phyloP scores from a whole-genome alignment of 805 yeast species.

The Kodamaea neixiangensis region DNA sequence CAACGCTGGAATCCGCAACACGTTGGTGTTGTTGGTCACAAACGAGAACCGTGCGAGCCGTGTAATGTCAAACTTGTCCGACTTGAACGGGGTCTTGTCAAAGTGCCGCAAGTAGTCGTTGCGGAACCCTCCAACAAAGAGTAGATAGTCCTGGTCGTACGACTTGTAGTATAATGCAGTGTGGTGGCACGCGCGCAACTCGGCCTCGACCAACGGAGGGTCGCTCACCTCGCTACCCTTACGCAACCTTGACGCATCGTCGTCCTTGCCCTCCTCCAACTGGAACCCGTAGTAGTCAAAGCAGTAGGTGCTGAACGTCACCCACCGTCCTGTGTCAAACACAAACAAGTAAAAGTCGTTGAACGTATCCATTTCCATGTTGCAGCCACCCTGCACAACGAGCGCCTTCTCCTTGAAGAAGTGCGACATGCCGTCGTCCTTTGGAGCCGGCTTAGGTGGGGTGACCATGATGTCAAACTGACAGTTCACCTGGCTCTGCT shows the following conservation, averaged over 20 bases:
- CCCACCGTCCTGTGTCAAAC: constrained; percentile 39
- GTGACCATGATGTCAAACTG: constrained; percentile 5
- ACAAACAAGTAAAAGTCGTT: constrained; percentile 36
- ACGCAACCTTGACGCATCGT: constrained; percentile 21
- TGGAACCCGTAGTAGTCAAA: constrained; percentile 36
- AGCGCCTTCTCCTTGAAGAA: constrained; percentile 32
- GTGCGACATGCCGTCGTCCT: constrained; percentile 6
- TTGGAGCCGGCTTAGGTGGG: constrained; percentile 8
- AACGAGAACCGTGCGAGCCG: constrained; percentile 33
- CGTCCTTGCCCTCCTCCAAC: constrained; percentile 33
- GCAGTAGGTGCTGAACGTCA: constrained; percentile 31
- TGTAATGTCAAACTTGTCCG: constrained; percentile 37
- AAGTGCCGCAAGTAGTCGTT: constrained; percentile 38
- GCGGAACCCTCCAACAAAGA: constrained; percentile 42
- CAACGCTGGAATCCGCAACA: constrained; percentile 35
- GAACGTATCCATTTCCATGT: constrained; percentile 28
- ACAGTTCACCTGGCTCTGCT: constrained; percentile 20
- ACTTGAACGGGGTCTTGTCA: constrained; percentile 11
- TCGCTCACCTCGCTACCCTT: constrained; percentile 26
- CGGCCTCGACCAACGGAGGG: constrained; percentile 39
- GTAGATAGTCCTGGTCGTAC: constrained; percentile 35
- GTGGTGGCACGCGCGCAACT: constrained; percentile 44
- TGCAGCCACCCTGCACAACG: constrained; percentile 44
- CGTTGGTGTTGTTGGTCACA: constrained; percentile 26
- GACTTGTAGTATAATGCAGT: constrained; percentile 34